Base-by-base conservation (phyloP, 1,284 basidiomycete species). In the Mycena sp. region DNA sequence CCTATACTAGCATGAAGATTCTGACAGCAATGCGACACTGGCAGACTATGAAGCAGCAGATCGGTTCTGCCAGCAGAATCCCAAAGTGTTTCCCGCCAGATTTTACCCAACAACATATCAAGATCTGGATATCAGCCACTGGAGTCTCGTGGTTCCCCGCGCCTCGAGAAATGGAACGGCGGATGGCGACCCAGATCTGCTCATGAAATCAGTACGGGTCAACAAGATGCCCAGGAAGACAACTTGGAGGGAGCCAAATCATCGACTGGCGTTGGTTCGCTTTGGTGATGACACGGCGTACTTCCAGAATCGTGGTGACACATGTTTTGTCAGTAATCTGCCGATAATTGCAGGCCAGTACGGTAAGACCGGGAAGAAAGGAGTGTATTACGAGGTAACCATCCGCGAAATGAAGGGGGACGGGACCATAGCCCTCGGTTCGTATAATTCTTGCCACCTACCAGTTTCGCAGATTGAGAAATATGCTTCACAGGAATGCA, bases 331-430 rank as follows among this genome's bases (percentile, higher is more conserved):
- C 68, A 89, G 88, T 73, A 79, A 85, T 69, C 71, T 89, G n/a
- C 89, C 88, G 0, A 77, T 91, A 55, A 72, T 87, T 41, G 83
- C 84, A 4, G 88, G 88, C 21, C 71, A 87, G 45, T 91, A 90
- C 64, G 82, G 84, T 62, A 79, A 81, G 3, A 78, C 79, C 40
- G 81, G 79, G 0, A 84, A 87, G 63, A 68, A 69, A 1, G 89
- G 89, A 11, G 81, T 86, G 0, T 91, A 91, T 71, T 91, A 84
- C 68, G 90, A 91, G 71, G 70, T 90, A 12, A 75, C 74, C 17
- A 80, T 91, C 45, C 69, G 80, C 38, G 76, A 75, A 46, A 88
- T 89, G 87, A 11, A n/a, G 2, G 57, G 44, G 6, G 77, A 85
- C 19, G 85, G 85, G 4, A 76, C 85, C 45, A 78, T 91, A 49